Base-by-base conservation (phyloP, 2,329 filamentous ascomycete genomes). In the Aureobasidium sp. region DNA sequence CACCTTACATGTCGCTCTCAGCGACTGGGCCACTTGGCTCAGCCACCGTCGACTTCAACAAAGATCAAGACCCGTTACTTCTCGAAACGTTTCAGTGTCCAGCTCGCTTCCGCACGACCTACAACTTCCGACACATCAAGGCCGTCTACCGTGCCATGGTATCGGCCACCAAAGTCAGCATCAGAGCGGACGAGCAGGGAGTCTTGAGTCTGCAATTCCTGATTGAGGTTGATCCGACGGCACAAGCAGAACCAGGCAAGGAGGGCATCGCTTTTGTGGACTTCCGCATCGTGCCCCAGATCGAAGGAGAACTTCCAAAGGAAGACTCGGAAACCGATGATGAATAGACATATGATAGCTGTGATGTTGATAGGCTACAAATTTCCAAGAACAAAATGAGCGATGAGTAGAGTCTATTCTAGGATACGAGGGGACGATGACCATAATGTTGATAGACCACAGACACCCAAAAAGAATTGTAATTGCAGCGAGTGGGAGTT, bases 181-280 rank as follows among this genome's bases (percentile, higher is more conserved):
- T 99, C 64, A 82, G 94, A 17, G 88, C 91, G 0, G 94, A 99
- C 74, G 81, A 83, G 1, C 90, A 96, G 71, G 93, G 94, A 0
- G 93, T 99, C 33, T 75, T 99, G 66, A 97, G 90, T 74, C 77
- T 97, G 72, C 94, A 99, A 71, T 97, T 97, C 70, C 94, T 99
- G 88, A 87, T 99, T 17, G 91, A 97, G 71, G 81, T 92, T 45
- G 90, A 94, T 64, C 66, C 67, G 2, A 65, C 63, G 22, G 31
- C 40, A 33, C 60, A 57, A 33, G 47, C 48, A n/a, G 66, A 66
- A 24, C 65, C 62, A 11, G 67, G 64, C 14, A 56, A 47, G 45
- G 66, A 69, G 19, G 75, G 75, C 29, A 79, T 85, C 42, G 89
- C 85, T 68, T 95, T 93, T 75, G 80, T 94, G 27, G 89, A 94